Evolutionary conservation across 2,329 filamentous ascomycete species (phyloP).

Genomic region (Calcarisporium arbuscula): DNA sequence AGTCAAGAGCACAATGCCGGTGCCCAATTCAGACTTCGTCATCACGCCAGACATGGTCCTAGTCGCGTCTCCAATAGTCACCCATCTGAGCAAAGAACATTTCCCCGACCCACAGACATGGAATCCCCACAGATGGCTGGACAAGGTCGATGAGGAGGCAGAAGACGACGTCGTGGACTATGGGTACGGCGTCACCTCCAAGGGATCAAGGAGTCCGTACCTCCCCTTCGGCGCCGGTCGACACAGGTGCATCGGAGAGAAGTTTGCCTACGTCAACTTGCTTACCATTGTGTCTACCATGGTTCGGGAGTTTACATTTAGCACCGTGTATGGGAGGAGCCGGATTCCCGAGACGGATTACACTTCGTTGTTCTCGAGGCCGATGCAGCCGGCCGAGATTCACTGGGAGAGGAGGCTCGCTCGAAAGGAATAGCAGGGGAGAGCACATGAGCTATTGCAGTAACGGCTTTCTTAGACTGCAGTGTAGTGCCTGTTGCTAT

Average conservation of each 20-base stretch:
- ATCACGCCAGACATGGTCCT: constrained; percentile 44
- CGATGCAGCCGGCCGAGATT: constrained; percentile 24
- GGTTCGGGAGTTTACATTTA: constrained; percentile 54
- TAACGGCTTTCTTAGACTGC: too few species aligned
- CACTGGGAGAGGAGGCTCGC: constrained; percentile 27
- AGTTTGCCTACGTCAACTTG: constrained; percentile 67
- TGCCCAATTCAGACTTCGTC: constrained; percentile 49
- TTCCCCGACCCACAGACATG: constrained; percentile 38
- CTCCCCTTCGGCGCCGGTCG: constrained; percentile 67
- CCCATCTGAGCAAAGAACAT: constrained; percentile 45
- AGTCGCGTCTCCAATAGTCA: constrained; percentile 38
- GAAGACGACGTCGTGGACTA: constrained; percentile 19
- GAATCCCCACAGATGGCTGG: constrained; percentile 25
- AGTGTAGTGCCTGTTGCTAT: too few species aligned
- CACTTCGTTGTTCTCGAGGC: constrained; percentile 38
- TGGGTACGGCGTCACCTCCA: constrained; percentile 23
- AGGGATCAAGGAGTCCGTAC: constrained; percentile 34
- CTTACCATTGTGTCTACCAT: constrained; percentile 57
- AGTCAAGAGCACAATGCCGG: constrained; percentile 59
- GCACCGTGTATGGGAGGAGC: constrained; percentile 47
- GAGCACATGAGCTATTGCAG: too few species aligned
- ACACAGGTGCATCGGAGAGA: constrained; percentile 70
- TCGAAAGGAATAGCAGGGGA: too few species aligned
- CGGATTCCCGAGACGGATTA: constrained; percentile 61
- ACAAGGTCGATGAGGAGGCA: constrained; percentile 9